A percentile compares a stretch with the other conserved stretches of the same genome.
Evolutionary conservation across 1,284 basidiomycete genomes (phyloP).

Genomic region (Tremellales sp.): DNA sequence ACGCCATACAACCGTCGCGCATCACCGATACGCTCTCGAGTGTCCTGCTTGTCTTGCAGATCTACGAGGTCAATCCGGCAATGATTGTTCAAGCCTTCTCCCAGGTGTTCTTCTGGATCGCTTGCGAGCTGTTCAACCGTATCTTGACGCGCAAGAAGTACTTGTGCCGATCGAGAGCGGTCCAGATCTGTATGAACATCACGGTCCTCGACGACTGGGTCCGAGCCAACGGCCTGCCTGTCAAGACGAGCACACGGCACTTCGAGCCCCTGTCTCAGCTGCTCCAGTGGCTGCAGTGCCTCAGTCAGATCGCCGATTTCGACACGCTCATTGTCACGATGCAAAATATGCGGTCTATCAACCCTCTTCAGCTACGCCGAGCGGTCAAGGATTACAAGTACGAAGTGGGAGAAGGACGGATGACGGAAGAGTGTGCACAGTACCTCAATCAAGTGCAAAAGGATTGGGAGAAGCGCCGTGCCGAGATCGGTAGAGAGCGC

Average conservation of each 20-base stretch:
- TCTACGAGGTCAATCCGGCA: constrained; percentile 88
- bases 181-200: constrained; percentile 87
- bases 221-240: constrained; percentile 63
- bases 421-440: constrained; percentile 91
- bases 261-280: constrained; percentile 82
- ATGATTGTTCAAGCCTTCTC: constrained; percentile 89
- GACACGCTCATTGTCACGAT: constrained; percentile 83
- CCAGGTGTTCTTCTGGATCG: constrained; percentile 60
- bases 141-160: constrained; percentile 87
- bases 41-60: constrained; percentile 75
- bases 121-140: constrained; percentile 88
- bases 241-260: constrained; percentile 67
- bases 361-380: constrained; percentile 91
- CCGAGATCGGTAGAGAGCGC: constrained; percentile 71
- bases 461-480: constrained; percentile 45
- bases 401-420: constrained; percentile 83
- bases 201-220: constrained; percentile 89
- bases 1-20: constrained; percentile 53
- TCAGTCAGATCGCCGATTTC: constrained; percentile 77
- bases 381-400: constrained; percentile 92
- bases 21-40: constrained; percentile 80
- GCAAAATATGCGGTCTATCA: constrained; percentile 77
- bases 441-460: constrained; percentile 61
- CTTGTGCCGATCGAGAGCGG: constrained; percentile 81
- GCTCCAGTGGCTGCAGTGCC: constrained; percentile 61